Base-by-base conservation (phyloP, 2,329 filamentous ascomycete species). In the Scedosporium dehoogii region DNA sequence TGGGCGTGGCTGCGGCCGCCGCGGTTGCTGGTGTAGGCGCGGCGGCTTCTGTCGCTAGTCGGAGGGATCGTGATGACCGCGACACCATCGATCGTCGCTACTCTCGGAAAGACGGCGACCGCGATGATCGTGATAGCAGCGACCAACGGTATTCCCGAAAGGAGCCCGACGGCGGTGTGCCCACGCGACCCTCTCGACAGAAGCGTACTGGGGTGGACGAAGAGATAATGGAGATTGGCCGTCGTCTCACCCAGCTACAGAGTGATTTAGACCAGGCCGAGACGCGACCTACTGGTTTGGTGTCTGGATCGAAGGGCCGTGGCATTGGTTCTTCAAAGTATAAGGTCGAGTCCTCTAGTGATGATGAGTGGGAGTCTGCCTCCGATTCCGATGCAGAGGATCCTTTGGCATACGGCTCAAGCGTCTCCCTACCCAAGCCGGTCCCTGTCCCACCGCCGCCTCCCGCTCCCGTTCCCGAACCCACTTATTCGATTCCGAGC, bases 361-460 rank as follows among this genome's bases (percentile, higher is more conserved):
- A 80, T 38, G 79, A 84, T 51, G 81, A 83, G 62, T 85, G 82
- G 82, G 82, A 85, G 70, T 82, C 81, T 56, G 79, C 81, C 27
- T 77, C 73, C 60, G 73, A 73, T 21, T 77, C 73, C 60, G 72
- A 73, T 25, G 75, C 74, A 57, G 74, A 76, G 63, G 75, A 73
- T 46, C 75, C 70, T 16, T 71, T 81, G 44, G 77, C 73, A 6
- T 81, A 81, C 64, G 79, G 79, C 53, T 73, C 73, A 4, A 66
- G 65, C 41, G 63, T 67, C 29, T 67, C 70, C 57, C 61, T 71
- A 18, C 67, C 67, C 6, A 16, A 66, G 64, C 33, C 56, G 29
- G 33, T 44, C 18, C 3, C 14, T 55, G 51, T 55, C 21, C 6
- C 48, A 10, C 4, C 51, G 1, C 51, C 16, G 14, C 59, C 48